phyloP scores from a whole-genome alignment of 768 basidiomycete genomes.

The Trametes villosa region DNA sequence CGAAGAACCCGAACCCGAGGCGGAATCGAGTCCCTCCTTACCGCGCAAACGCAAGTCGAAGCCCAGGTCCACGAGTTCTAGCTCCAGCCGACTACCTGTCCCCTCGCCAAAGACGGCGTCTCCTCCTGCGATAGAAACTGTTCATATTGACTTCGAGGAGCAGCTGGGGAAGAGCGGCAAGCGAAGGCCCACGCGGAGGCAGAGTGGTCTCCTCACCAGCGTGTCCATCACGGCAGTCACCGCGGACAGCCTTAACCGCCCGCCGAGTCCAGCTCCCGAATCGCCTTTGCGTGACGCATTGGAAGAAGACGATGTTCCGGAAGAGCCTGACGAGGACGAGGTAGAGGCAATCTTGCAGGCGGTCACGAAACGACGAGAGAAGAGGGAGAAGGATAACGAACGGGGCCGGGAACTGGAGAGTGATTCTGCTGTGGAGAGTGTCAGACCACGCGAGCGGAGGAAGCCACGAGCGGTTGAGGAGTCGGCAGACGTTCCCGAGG shows the following conservation, averaged over 20 bases:
- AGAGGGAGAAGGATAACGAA: conserved; percentile 45
- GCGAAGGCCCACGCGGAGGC: conserved; percentile 43
- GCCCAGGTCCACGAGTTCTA: conserved; percentile 33
- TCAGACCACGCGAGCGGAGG: conserved; percentile 45
- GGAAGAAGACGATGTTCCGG: conserved; percentile 56
- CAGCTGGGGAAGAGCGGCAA: conserved; percentile 38
- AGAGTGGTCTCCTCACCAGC: conserved; percentile 57
- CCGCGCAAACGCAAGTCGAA: conserved; percentile 47
- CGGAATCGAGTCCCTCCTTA: conserved; percentile 45
- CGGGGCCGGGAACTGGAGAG: conserved; percentile 33
- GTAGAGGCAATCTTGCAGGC: conserved; percentile 43
- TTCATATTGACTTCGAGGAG: conserved; percentile 38
- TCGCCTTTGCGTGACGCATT: conserved; percentile 61
- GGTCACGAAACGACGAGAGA: conserved; percentile 53
- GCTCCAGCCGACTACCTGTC: conserved; percentile 19
- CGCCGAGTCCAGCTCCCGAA: conserved; percentile 71
- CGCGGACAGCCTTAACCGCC: conserved; percentile 41
- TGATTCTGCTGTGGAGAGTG: conserved; percentile 30
- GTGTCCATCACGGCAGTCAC: conserved; percentile 39
- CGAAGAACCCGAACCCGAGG: conserved; percentile 39
- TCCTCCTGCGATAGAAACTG: conserved; percentile 37
- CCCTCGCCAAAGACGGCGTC: conserved; percentile 10
- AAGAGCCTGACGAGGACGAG: conserved; percentile 38
- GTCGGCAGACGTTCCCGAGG: conserved; percentile 37
- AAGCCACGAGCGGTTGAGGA: conserved; percentile 40